Evolutionary conservation across 2,329 filamentous ascomycete genomes (phyloP), one percentile per base, ranked within the genome.

Genomic region (Clarireedia sp.): DNA sequence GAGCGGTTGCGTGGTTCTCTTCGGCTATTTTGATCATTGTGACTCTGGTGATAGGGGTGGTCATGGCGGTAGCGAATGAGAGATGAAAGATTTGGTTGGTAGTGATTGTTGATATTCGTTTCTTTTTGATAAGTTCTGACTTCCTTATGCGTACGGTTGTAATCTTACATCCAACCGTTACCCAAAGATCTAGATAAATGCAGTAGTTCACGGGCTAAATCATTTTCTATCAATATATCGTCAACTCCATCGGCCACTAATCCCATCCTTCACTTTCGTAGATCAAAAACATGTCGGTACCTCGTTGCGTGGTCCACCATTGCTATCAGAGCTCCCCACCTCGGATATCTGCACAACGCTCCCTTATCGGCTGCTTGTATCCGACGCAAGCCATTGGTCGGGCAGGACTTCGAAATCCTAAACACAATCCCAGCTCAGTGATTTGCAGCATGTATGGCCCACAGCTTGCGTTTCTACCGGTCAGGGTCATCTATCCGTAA

Each of bases 21-120:
- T 54, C 53, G 4, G 56, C 49, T 9, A 60, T 48, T 26, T 60
- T 60, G 46, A 60, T 51, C 56, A 60, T 58, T 1, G 58, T 57
- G 3, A 59, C 49, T 9, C 58, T 45, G 3, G 37, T 59, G 48
- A 59, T 57, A 51, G 45, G 44, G 36, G 54, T 38, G 1, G 51
- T 46, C 57, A 59, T 59, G 44, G 2, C 14, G n/a, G 4, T 16
- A 10, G 16, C 3, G 38, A 41, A 8, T 41, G 16, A 8, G 9
- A 10, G 9, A 41, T 19, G 2, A 1, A 41, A 4, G 17, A n/a
- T 8, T 14, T 3, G 7, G n/a, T 19, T 19, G n/a, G 38, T 17
- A 12, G 29, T 3, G 29, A 12, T 33, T 33, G 9, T 33, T 33
- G 29, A 9, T 33, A 10, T 33, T 33, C 12, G 29, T 33, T 33